Evolutionary conservation across 495 filamentous ascomycete genomes (phyloP), one percentile per base, ranked within the genome.

Genomic region (Xylaria longipes): DNA sequence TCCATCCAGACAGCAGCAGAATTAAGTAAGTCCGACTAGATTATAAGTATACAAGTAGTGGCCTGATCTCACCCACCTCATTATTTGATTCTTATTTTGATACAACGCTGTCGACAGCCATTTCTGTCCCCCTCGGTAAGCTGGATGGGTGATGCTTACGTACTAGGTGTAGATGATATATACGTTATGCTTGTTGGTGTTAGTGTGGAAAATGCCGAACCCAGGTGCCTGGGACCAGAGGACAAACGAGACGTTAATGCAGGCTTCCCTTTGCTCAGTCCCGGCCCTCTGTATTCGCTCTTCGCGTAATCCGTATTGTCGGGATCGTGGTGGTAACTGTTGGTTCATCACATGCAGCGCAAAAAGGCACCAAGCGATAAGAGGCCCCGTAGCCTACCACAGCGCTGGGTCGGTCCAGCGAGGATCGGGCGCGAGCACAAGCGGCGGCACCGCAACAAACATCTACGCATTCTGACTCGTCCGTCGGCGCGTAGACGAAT

Each of bases 241-340:
- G 12, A 29, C 35, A 22, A 29, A 67, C 48, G 48, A 67, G 65
- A 35, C 39, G 31, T 60, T 37, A 60, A 37, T 60, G 57, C 57
- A 35, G 54, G 54, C n/a, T 33, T 31, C 31, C 54, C 54, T 52
- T 45, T 35, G 41, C 54, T 35, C 22, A 20, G 1, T 25, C 54
- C 66, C 66, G 54, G 25, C 17, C 11, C 35, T 11, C 2, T 61
- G 41, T 46, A 20, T 56, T 60, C 29, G 54, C 31, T 17, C 29
- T 41, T 58, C 52, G 66, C 66, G 66, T 69, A 68, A 69, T 67
- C 66, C 66, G 56, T 37, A 1, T 58, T 1, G 54, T 61, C 41
- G 66, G 66, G 66, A 58, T 61, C 56, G 66, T 27, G 52, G 66
- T 60, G 29, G 66, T 69, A 48, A 61, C 50, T 69, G 66, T 69